phyloP scores from a whole-genome alignment of 768 basidiomycete genomes.

The Podaxis rugospora region DNA sequence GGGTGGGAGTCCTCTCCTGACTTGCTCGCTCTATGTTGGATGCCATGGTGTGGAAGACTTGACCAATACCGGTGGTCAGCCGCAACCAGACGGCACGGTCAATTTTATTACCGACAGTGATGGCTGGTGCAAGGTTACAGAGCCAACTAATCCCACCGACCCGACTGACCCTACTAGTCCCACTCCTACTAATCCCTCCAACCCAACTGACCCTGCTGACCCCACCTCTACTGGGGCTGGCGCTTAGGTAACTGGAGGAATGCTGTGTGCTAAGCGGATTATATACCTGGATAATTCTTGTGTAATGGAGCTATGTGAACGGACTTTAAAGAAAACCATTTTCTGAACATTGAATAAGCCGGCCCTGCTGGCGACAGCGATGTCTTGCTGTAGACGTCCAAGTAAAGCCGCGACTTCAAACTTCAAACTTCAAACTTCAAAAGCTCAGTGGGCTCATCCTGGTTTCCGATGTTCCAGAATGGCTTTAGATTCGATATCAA shows the following conservation, averaged over 20 bases:
- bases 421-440: no score
- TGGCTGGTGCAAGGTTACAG: conserved; percentile 35
- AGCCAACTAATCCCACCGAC: neutral
- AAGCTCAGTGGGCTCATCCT: no score
- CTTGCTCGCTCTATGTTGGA: conserved; percentile 37
- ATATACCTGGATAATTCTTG: neutral
- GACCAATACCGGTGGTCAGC: conserved; percentile 39
- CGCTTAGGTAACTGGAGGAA: neutral
- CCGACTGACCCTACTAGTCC: neutral
- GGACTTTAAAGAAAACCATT: no score
- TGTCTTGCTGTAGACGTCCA: no score
- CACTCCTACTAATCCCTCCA: neutral
- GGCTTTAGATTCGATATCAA: no score
- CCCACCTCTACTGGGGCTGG: neutral
- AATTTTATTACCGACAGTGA: conserved; percentile 39
- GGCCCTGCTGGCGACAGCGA: no score
- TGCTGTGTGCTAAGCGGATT: neutral
- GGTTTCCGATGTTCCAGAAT: no score
- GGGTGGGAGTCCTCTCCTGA: conserved; percentile 38
- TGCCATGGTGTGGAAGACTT: conserved; percentile 35
- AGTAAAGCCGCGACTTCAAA: no score
- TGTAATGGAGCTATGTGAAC: neutral
- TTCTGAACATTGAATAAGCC: no score
- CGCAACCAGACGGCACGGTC: conserved; percentile 36
- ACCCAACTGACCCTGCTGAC: neutral